Evolutionary conservation across 768 basidiomycete genomes (phyloP), one percentile per base, ranked within the genome.

Genomic region (Phallus indusiatus): DNA sequence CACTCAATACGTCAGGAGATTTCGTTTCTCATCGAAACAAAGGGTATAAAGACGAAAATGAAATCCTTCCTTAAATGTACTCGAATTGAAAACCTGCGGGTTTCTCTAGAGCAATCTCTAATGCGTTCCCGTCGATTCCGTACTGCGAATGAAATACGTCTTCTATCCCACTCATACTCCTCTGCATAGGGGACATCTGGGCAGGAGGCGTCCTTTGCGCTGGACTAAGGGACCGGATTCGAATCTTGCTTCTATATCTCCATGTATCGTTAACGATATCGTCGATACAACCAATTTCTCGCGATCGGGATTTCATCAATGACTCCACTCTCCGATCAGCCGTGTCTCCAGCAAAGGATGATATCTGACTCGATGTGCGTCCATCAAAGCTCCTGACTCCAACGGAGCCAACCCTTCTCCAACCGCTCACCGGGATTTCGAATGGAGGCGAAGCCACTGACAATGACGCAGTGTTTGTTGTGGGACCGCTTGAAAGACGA

Each of bases 191-290:
- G 14, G 53, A 54, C 5, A 46, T 46, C 14, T 35, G 21, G 53
- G 21, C 55, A 17, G 34, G 36, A 10, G 62, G 58, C 35, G 59
- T 63, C 17, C 46, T 33, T 12, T 54, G 61, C 54, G 55, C 57
- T 3, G 18, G 36, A 18, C 59, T 42, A 17, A 63, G 34, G 18
- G 18, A 33, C 54, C 42, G 60, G 47, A 62, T 48, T 21, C 61
- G 58, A 46, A 42, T 58, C n/a, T 47, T 11, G 33, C 58, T 53
- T 18, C 33, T 46, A 34, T 35, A 33, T 28, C 21, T 20, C 61
- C 47, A 53, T 22, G 53, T 17, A 20, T 58, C 59, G n/a, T 54
- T 37, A 8, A 54, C 21, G 7, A 49, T 54, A 12, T 52, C 53
- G 20, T 53, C 61, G 14, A 18, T 42, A 10, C 42, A 14, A 42